Base-by-base conservation (phyloP, 495 filamentous ascomycete genomes). In the Hypoxylon rickii region DNA sequence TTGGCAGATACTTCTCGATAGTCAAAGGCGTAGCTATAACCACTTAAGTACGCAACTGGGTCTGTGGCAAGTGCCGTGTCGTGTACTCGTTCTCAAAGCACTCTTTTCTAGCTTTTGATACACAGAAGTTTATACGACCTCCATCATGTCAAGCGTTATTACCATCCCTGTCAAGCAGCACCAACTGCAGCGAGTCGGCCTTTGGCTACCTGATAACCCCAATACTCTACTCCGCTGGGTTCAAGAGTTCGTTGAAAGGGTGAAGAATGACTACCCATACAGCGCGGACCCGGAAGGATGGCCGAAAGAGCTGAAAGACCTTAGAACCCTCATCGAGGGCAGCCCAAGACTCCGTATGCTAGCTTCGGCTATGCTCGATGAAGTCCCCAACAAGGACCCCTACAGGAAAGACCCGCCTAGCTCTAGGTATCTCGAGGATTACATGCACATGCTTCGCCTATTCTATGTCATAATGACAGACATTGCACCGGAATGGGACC, bases 401-500 rank as follows among this genome's bases (percentile, higher is more conserved):
- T 85, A 85, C 64, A 61, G 70, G 20, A 70, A 66, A 2, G 78
- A 84, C 44, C 80, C 83, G 1, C 74, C 72, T 2, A 77, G 75
- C 2, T 10, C 26, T 17, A 71, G 71, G 3, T 73, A 83, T 55
- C 75, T 85, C 13, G 67, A 74, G 7, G 71, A 81, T 45, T 83
- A 80, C 42, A 10, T 66, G 1, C 77, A 83, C 38, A 76, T 86
- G 74, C 68, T 86, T 0, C 59, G 67, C 7, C 58, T 82, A 0
- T 62, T 87, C 39, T 79, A 81, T 45, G 64, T 76, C 32, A 76
- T 85, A 1, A 58, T 85, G 31, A 78, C 70, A 2, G 72, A 64
- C 0, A 77, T 74, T 1, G 82, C 83, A 0, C 69, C 75, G 37
- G 79, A 76, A 26, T 72, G 85, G 81, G 80, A 76, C 11, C 83